Base-by-base conservation (phyloP, 179 eudicot genomes). In the Silene coronaria region DNA sequence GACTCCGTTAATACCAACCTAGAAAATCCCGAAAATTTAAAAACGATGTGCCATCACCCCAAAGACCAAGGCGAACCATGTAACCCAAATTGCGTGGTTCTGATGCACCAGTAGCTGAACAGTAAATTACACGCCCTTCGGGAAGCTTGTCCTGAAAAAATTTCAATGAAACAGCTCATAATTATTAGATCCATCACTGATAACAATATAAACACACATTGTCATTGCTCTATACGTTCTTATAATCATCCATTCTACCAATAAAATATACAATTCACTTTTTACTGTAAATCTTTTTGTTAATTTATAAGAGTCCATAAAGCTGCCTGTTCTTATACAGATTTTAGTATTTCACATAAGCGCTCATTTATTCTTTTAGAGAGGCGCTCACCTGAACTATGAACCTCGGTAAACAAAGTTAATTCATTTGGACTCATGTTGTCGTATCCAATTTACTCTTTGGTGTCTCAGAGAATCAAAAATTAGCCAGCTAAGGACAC, bases 51-150 rank as follows among this genome's bases (percentile, higher is more conserved):
- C 98, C 98, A 63, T 82, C 81, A 74, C 99, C 99, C 99, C 99
- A 96, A 74, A 96, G 96, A 84, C 98, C 99, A 83, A 96, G 98
- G 58, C 99, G 97, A 79, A 91, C 92, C 99, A 96, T 96, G 80
- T 96, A 96, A 46, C 96, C 99, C 91, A 96, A 80, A 81, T 96
- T 96, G 13, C 98, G 93, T 28, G 99, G 99, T 85, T 96, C 99
- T 55, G 99, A 88, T 68, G 99, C 99, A 79, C 99, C 99, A 78
- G 99, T 96, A 71, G 99, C 99, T 58, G 99, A 96, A 80, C 98
- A 96, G 75, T 96, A 96, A 79, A 96, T 83, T 75, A 96, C 94
- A 77, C 99, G 97, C 67, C 97, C 97, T 84, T 93, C 90, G 81
- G 97, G 93, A 86, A 96, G 99, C 69, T 84, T 84, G 45, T 87